These are phyloP conservation scores for Fusarium piperis DNA, from an alignment of 2,329 filamentous ascomycete genomes.

Conservation along the genomic window DNA sequence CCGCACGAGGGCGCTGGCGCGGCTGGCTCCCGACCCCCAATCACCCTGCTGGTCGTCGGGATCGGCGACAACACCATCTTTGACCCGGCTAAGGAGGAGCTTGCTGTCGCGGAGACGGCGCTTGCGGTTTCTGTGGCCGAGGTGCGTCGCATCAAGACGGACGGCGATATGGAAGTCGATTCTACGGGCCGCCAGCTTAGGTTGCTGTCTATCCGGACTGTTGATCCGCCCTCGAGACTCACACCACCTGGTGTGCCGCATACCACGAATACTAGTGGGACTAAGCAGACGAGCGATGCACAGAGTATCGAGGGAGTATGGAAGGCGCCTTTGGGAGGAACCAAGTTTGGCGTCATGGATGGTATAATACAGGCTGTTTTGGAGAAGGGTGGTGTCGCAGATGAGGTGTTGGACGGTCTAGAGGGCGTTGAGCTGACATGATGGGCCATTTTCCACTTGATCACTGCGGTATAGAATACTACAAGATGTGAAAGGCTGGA, in stretches of 20 bases:
- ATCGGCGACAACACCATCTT: conserved; percentile 92
- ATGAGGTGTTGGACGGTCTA: conserved; percentile 85
- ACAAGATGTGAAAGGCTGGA: conserved; percentile 10
- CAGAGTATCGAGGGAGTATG: conserved; percentile 78
- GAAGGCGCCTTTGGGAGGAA: conserved; percentile 85
- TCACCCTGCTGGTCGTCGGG: conserved; percentile 90
- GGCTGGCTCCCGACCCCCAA: conserved; percentile 70
- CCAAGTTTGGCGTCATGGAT: conserved; percentile 77
- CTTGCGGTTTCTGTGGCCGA: conserved; percentile 84
- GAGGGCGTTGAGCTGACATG: conserved; percentile 76
- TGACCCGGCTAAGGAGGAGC: conserved; percentile 89
- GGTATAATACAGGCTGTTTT: conserved; percentile 81
- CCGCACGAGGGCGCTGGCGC: conserved; percentile 55
- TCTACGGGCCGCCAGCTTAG: conserved; percentile 58
- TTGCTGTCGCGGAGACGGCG: conserved; percentile 90
- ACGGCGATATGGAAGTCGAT: conserved; percentile 54
- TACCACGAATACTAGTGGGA: conserved; percentile 61
- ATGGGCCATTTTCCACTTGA: background rate
- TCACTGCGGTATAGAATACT: conserved; percentile 4
- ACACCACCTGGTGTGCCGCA: conserved; percentile 77
- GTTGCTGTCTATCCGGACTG: conserved; percentile 74
- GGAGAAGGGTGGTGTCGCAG: conserved; percentile 80
- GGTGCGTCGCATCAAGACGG: conserved; percentile 35
- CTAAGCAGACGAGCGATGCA: conserved; percentile 55
- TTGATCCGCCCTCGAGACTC: conserved; percentile 78